These are phyloP conservation scores for Yamadazyma spencermartinsiae DNA, from an alignment of 1,139 yeast genomes.

Conservation along the genomic window DNA sequence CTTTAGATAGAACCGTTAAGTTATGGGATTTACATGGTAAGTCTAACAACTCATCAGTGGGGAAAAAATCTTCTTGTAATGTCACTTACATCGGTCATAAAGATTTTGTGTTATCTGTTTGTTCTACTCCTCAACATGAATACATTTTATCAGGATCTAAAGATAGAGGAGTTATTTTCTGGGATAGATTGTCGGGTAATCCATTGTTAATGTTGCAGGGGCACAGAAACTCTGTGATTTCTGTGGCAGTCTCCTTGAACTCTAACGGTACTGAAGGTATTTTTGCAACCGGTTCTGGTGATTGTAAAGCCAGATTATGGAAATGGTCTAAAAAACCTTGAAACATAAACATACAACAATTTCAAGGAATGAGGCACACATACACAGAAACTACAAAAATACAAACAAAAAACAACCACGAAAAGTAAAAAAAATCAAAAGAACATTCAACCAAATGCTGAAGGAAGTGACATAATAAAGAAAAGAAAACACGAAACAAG, in stretches of 20 bases:
- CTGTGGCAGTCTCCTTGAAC: conserved; percentile 85
- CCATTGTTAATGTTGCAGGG: conserved; percentile 96
- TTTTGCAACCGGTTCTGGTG: conserved; percentile 98
- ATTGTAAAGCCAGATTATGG: conserved; percentile 97
- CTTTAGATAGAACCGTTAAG: conserved; percentile 93
- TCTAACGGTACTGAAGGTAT: conserved; percentile 70
- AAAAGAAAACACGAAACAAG: not conserved
- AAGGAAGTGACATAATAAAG: too few species aligned
- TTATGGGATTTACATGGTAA: conserved; percentile 82
- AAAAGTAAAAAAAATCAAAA: not conserved
- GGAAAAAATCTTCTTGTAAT: conserved; percentile 66
- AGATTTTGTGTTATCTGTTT: conserved; percentile 92
- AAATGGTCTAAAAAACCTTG: conserved; percentile 48
- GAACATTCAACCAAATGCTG: not conserved
- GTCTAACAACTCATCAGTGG: conserved; percentile 47
- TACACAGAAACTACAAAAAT: not conserved
- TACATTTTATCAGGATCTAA: conserved; percentile 93
- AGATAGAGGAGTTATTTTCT: conserved; percentile 95
- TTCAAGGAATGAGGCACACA: not conserved
- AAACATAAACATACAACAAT: not conserved
- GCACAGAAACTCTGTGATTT: conserved; percentile 92
- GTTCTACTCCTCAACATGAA: conserved; percentile 91
- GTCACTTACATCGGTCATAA: conserved; percentile 95
- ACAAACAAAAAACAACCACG: not conserved
- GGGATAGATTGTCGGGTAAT: conserved; percentile 93